Evolutionary conservation across 2,329 filamentous ascomycete species (phyloP).

Genomic region (Rhynchosporium graminicola): DNA sequence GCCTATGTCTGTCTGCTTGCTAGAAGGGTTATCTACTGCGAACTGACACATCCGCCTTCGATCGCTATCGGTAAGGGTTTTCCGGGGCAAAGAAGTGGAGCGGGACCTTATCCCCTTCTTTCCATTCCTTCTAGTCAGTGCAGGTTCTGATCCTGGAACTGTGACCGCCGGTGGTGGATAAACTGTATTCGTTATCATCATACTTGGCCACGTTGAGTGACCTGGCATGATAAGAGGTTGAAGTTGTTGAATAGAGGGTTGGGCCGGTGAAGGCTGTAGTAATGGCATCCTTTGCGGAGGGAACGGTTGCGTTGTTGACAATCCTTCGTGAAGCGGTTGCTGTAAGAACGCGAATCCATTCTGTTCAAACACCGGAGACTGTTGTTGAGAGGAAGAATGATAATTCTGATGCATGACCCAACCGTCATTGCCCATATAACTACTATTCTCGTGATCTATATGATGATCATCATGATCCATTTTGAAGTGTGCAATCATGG

Average conservation of each 20-base stretch:
- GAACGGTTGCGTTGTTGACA: conserved; percentile 58
- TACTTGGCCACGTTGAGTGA: conserved; percentile 74
- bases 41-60: conserved; percentile 92
- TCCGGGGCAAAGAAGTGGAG: conserved; percentile 67
- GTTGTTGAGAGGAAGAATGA: conserved; percentile 55
- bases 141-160: conserved; percentile 55
- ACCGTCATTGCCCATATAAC: conserved; percentile 49
- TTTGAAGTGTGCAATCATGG: conserved; percentile 41
- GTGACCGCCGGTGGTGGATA: conserved; percentile 61
- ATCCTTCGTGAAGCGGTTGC: conserved; percentile 60
- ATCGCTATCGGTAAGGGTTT: conserved; percentile 89
- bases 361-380: conserved; percentile 71
- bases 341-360: conserved; percentile 62
- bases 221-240: conserved; percentile 73
- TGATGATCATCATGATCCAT: conserved; percentile 41
- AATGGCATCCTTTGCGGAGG: conserved; percentile 53
- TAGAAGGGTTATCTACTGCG: conserved; percentile 83
- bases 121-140: conserved; percentile 46
- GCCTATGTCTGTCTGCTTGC: conserved; percentile 96
- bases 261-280: conserved; percentile 55
- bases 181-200: conserved; percentile 73
- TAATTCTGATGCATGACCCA: conserved; percentile 55
- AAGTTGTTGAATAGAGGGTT: conserved; percentile 54
- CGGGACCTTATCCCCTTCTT: conserved; percentile 52
- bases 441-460: conserved; percentile 39